Evolutionary conservation across 352 stramenopile species (phyloP).

Genomic region (Globisporangium okanoganense): DNA sequence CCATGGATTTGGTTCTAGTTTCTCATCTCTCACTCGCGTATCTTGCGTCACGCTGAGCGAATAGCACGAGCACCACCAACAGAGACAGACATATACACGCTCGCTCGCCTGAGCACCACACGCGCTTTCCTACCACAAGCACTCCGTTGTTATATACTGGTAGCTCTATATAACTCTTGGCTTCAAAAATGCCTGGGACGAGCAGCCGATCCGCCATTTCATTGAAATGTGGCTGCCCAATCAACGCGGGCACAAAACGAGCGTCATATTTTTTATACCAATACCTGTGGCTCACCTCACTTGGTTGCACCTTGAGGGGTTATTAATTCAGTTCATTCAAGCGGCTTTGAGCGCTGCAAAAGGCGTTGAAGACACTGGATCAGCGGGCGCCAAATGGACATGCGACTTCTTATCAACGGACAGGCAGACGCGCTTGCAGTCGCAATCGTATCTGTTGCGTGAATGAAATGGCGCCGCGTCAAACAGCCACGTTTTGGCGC

Average conservation of each 20-base stretch:
- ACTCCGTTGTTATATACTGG: background rate
- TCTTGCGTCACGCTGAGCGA: background rate
- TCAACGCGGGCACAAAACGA: background rate
- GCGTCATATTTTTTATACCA: too few species aligned
- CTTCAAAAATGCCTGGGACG: background rate
- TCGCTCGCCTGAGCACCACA: background rate
- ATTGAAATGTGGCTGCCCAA: constrained; percentile 1
- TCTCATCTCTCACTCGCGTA: background rate
- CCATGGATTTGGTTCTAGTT: background rate
- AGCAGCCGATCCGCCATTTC: background rate
- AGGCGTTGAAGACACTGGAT: too few species aligned
- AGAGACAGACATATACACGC: background rate
- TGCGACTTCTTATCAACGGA: background rate
- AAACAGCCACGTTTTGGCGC: background rate
- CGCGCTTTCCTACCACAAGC: background rate
- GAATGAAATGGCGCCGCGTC: background rate
- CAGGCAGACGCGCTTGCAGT: background rate
- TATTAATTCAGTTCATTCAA: constrained; percentile 3
- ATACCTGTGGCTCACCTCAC: too few species aligned
- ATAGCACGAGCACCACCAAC: background rate
- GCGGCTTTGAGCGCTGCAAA: too few species aligned
- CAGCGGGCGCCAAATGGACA: too few species aligned
- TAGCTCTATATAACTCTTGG: too few species aligned
- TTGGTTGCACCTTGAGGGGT: constrained; percentile 10
- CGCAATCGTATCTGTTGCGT: background rate